Evolutionary conservation across 148 eudicot genomes (phyloP).

Genomic region (Rhododendron simsii): DNA sequence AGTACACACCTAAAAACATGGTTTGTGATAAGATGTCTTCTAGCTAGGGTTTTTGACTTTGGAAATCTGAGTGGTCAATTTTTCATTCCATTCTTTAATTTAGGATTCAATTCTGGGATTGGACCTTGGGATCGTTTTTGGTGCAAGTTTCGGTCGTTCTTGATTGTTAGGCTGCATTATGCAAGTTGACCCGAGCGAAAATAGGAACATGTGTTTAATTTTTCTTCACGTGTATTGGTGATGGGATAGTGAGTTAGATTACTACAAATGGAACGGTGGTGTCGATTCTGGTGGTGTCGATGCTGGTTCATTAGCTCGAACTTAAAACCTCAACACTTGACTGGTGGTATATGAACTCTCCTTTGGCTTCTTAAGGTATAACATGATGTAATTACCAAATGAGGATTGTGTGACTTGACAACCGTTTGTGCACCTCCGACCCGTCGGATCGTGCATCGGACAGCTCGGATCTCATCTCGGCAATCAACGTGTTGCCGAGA

Average conservation of each 20-base stretch:
- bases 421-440: neutral
- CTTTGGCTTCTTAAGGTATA: neutral
- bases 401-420: neutral
- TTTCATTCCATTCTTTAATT: neutral
- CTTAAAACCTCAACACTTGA: no score
- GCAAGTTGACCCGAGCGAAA: neutral
- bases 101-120: neutral
- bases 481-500: no score
- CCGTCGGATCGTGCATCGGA: no score
- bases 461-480: no score
- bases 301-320: no score
- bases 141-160: neutral
- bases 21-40: neutral
- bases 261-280: no score
- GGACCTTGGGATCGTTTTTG: neutral
- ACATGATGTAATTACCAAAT: neutral
- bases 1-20: neutral
- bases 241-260: no score
- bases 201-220: neutral
- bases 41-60: neutral
- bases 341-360: neutral
- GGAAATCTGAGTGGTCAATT: neutral
- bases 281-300: no score
- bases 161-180: neutral
- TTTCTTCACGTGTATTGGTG: no score